phyloP scores from a whole-genome alignment of 2,329 filamentous ascomycete species.

The Penicillium sp. region DNA sequence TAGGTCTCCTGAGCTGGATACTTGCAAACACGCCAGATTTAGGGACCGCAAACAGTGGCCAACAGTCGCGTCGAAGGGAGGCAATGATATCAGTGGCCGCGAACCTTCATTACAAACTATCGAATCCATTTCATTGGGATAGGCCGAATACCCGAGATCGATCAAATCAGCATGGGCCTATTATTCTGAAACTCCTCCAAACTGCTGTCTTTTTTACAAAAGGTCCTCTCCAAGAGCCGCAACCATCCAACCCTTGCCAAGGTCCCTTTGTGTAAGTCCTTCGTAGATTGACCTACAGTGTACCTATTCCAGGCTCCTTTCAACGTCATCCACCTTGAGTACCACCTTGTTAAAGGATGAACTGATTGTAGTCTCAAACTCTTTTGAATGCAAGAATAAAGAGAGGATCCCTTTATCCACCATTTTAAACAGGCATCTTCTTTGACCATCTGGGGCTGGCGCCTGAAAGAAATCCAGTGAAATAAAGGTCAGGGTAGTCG shows the following conservation, averaged over 20 bases:
- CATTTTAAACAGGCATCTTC: neutral
- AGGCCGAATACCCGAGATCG: neutral
- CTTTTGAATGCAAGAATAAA: neutral
- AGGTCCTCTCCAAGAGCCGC: conserved; percentile 1
- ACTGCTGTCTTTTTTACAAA: neutral
- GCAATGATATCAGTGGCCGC: conserved; percentile 1
- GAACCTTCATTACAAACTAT: conserved; percentile 1
- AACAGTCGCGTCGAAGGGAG: neutral
- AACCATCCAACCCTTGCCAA: neutral
- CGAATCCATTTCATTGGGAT: neutral
- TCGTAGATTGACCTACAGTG: neutral
- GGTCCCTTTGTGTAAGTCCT: neutral
- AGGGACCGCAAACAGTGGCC: neutral
- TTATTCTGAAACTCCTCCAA: neutral
- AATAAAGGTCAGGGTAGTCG: conserved; percentile 1
- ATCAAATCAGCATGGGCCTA: neutral
- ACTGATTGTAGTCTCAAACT: neutral
- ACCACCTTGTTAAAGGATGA: neutral
- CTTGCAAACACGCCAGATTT: neutral
- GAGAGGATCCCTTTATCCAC: neutral
- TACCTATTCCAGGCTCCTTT: conserved; percentile 1
- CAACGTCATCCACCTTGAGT: neutral
- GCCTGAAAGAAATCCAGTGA: conserved; percentile 6
- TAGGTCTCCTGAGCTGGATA: neutral
- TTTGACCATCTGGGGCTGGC: conserved; percentile 5